Evolutionary conservation across 495 filamentous ascomycete species (phyloP).

Genomic region (Podospora australis): DNA sequence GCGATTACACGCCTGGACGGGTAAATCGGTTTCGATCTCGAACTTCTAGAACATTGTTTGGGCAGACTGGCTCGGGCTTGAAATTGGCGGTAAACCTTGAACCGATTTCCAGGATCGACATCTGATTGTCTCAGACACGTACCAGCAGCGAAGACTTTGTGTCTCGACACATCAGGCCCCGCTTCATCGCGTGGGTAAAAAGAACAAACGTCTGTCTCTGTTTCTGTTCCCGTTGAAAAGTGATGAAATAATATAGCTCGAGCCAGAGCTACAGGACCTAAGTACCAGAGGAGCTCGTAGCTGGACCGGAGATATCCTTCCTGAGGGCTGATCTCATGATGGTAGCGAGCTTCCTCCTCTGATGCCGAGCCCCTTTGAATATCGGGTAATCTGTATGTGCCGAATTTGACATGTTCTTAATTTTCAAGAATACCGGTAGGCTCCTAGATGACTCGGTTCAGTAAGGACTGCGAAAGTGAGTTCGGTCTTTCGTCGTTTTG

Average conservation of each 20-base stretch:
- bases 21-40: conserved; percentile 3
- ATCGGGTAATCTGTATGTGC: conserved; percentile 10
- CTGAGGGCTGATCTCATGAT: neutral
- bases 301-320: too few species aligned
- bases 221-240: too few species aligned
- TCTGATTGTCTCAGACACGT: conserved; percentile 9
- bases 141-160: neutral
- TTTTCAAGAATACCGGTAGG: too few species aligned
- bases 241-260: too few species aligned
- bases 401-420: too few species aligned
- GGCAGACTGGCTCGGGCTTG: neutral
- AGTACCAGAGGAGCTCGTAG: too few species aligned
- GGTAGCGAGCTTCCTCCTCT: neutral
- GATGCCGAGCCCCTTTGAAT: conserved; percentile 8
- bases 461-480: too few species aligned
- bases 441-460: too few species aligned
- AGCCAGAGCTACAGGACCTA: too few species aligned
- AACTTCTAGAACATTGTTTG: conserved; percentile 14
- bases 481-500: too few species aligned
- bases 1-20: conserved; percentile 10
- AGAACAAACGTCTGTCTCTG: neutral
- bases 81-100: neutral
- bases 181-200: conserved; percentile 1
- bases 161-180: conserved; percentile 1
- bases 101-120: conserved; percentile 15